Evolutionary conservation across 768 basidiomycete species (phyloP).

Genomic region (Termitomyces sp.): DNA sequence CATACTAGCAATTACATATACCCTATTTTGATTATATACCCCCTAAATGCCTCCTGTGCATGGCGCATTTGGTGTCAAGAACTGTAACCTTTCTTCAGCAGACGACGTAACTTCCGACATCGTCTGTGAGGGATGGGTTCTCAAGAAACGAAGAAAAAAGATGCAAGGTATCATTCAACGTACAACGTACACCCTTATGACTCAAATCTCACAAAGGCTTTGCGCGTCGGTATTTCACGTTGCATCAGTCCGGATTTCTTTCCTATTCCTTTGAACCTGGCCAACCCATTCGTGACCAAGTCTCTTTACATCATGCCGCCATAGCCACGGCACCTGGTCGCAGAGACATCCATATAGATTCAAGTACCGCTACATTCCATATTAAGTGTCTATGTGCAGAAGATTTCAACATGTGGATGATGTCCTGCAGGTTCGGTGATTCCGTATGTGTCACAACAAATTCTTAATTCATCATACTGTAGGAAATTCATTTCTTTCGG

Average conservation of each 20-base stretch:
- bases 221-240: slow-evolving; percentile 76
- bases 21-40: not conserved
- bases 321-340: slow-evolving; percentile 69
- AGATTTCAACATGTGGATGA: slow-evolving; percentile 74
- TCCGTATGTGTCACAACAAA: slow-evolving; percentile 1
- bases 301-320: slow-evolving; percentile 64
- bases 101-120: slow-evolving; percentile 18
- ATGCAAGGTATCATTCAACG: slow-evolving; percentile 60
- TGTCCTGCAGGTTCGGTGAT: slow-evolving; percentile 55
- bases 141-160: slow-evolving; percentile 84
- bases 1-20: not conserved
- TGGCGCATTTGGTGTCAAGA: not conserved
- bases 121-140: slow-evolving; percentile 68
- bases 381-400: slow-evolving; percentile 67
- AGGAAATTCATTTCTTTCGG: slow-evolving; percentile 62
- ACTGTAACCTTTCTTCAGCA: not conserved
- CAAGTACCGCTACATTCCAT: slow-evolving; percentile 72
- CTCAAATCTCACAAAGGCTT: slow-evolving; percentile 46
- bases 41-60: slow-evolving; percentile 2
- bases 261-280: slow-evolving; percentile 72
- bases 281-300: slow-evolving; percentile 64
- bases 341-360: slow-evolving; percentile 79
- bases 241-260: slow-evolving; percentile 63
- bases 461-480: not conserved
- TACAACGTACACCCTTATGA: not conserved